Percentiles rank a stretch among this genome's conserved stretches.
Evolutionary conservation across 441 rosid species (phyloP).

Genomic region (Erodium texanum): DNA sequence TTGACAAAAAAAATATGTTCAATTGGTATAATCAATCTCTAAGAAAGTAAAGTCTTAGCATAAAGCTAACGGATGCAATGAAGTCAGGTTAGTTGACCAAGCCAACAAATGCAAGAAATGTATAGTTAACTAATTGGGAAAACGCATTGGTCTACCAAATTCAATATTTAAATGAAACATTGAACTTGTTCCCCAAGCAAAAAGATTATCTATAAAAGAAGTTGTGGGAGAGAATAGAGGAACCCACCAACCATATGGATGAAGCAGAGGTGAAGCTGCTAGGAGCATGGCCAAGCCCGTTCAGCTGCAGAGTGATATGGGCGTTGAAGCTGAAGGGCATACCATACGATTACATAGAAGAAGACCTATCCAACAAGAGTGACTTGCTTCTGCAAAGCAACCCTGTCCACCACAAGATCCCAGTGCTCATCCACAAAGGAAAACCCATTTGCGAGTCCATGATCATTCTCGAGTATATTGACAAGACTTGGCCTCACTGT

Average conservation of each 20-base stretch:
- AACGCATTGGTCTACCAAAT: too few relatives aligned
- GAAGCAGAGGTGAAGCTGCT: neutral
- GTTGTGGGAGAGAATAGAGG: too few relatives aligned
- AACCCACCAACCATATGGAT: neutral
- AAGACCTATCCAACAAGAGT: slow-evolving; percentile 5
- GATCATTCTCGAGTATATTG: neutral
- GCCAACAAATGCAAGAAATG: too few relatives aligned
- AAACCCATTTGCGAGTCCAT: slow-evolving; percentile 8
- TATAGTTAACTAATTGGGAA: too few relatives aligned
- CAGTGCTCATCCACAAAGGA: slow-evolving; percentile 3
- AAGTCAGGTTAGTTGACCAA: too few relatives aligned
- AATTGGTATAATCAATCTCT: too few relatives aligned
- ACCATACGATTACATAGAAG: slow-evolving; percentile 4
- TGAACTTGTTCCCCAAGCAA: too few relatives aligned
- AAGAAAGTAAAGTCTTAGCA: too few relatives aligned
- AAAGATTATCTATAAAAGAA: too few relatives aligned
- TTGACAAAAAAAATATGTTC: too few relatives aligned
- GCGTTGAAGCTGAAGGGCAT: slow-evolving; percentile 9
- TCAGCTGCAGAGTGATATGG: slow-evolving; percentile 14
- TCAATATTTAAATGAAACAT: too few relatives aligned
- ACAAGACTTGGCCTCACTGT: neutral
- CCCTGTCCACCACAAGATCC: neutral
- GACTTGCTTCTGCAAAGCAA: neutral
- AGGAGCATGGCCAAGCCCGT: slow-evolving; percentile 5
- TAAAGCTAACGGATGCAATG: too few relatives aligned